Evolutionary conservation across 2,329 filamentous ascomycete species (phyloP).

Genomic region (Fusarium sp.): DNA sequence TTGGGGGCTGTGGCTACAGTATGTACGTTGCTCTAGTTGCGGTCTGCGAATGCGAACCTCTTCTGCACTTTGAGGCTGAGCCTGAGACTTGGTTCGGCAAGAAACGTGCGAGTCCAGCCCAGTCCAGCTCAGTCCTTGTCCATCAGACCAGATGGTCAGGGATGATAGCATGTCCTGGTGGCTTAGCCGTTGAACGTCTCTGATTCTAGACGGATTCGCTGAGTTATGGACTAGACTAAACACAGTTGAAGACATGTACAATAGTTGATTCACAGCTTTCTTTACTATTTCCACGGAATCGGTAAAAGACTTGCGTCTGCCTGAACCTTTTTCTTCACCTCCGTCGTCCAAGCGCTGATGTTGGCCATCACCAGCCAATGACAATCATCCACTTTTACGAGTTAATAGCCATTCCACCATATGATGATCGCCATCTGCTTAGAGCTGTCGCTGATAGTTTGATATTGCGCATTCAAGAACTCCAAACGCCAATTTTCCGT

Average conservation of each 20-base stretch:
- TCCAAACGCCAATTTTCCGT: constrained; percentile 39
- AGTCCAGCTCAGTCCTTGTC: constrained; percentile 9
- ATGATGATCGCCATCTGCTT: constrained; percentile 15
- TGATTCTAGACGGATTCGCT: constrained; percentile 10
- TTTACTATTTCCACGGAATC: background rate
- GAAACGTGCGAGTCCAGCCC: constrained; percentile 2
- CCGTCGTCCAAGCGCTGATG: constrained; percentile 22
- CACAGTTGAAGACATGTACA: background rate
- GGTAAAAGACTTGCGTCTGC: constrained; percentile 6
- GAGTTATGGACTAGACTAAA: constrained; percentile 3
- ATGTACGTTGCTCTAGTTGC: background rate
- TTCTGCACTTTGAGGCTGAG: constrained; percentile 16
- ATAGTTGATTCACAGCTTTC: background rate
- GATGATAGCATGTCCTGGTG: constrained; percentile 8
- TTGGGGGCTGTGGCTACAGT: constrained; percentile 29
- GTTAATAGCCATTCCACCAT: constrained; percentile 12
- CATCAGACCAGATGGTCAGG: background rate
- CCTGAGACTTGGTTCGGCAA: background rate
- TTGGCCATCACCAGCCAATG: constrained; percentile 33
- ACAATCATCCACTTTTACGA: constrained; percentile 11
- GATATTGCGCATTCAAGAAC: constrained; percentile 34
- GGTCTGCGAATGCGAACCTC: constrained; percentile 15
- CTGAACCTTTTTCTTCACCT: constrained; percentile 4
- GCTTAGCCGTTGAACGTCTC: constrained; percentile 24
- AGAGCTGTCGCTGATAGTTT: constrained; percentile 13